Evolutionary conservation across 225 moss, liverwort and hornwort genomes (phyloP), one percentile per base, ranked within the genome.

Genomic region (Rhytidiadelphus loreus): DNA sequence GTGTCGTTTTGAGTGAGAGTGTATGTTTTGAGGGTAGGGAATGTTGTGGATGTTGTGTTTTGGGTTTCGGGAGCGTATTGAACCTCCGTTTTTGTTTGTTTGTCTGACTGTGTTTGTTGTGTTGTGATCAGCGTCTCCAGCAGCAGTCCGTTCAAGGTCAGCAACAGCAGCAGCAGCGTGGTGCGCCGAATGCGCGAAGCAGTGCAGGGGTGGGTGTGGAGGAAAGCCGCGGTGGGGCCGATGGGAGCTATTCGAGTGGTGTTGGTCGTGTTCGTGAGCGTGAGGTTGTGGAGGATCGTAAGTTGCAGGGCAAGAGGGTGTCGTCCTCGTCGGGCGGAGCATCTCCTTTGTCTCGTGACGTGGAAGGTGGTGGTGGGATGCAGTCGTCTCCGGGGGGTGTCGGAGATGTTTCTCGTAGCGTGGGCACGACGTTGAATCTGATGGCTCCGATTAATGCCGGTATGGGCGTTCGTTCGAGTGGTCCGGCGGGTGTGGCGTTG

Each of bases 261-360:
- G 89, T 56, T 81, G 94, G 87, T 89, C 93, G 85, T 28, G 86
- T 83, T 46, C 88, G 92, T 57, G 93, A 93, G 78, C 92, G 93
- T 65, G 93, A 92, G 86, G 83, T 52, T 52, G 52, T 52, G 52
- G 52, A 52, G 52, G 52, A 52, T 52, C 52, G 52, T 52, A 52
- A 52, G 52, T 52, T 52, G 52, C 52, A 52, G 52, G 52, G 52
- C 52, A 52, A 52, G 52, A 52, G 52, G 52, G 52, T 13, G 13
- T 16, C 52, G 13, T 16, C 52, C 52, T 4, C 13, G 52, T 52
- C 52, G 52, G 52, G 52, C 52, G 52, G 52, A 52, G 52, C 52
- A 52, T 52, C 52, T 52, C 52, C 52, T 52, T 52, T 52, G 52
- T 52, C 52, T 52, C 52, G 52, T 52, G 52, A 52, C 16, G 4